Evolutionary conservation across 140 eudicot species (phyloP).

Genomic region (Flaveria floridana): DNA sequence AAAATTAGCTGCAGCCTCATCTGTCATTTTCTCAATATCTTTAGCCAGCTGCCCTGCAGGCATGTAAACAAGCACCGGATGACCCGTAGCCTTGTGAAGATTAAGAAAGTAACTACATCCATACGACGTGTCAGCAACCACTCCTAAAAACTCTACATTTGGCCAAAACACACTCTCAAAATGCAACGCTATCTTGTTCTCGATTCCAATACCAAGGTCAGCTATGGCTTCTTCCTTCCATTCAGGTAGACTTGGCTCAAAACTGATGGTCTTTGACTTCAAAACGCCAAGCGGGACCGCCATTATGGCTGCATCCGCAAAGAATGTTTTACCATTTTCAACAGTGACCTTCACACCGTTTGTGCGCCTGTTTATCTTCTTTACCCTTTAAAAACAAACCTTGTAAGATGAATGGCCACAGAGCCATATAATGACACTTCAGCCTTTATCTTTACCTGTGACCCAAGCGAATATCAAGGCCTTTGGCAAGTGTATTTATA

Average conservation of each 20-base stretch:
- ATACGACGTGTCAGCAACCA: constrained; percentile 81
- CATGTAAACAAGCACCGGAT: constrained; percentile 88
- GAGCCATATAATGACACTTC: not conserved
- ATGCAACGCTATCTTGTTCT: constrained; percentile 87
- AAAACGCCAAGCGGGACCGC: constrained; percentile 92
- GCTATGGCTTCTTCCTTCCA: constrained; percentile 91
- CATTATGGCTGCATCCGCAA: constrained; percentile 87
- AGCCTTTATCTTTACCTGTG: constrained; percentile 59
- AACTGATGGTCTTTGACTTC: constrained; percentile 59
- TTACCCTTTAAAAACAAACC: constrained; percentile 49
- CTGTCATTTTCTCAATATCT: constrained; percentile 84
- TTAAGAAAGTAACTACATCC: constrained; percentile 90
- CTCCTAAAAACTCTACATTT: constrained; percentile 96
- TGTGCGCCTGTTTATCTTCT: constrained; percentile 52
- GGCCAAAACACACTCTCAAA: constrained; percentile 94
- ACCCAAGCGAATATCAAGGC: constrained; percentile 77
- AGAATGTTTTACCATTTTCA: constrained; percentile 68
- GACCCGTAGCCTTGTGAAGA: constrained; percentile 96
- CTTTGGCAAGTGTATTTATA: constrained; percentile 89
- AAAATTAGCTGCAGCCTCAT: constrained; percentile 78
- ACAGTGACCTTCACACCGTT: constrained; percentile 78
- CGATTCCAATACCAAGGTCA: constrained; percentile 92
- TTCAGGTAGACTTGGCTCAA: constrained; percentile 87
- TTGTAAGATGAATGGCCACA: not conserved
- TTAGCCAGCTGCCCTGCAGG: constrained; percentile 92